Evolutionary conservation across 805 yeast genomes (phyloP).

Genomic region (Zygotorulaspora chibaensis): DNA sequence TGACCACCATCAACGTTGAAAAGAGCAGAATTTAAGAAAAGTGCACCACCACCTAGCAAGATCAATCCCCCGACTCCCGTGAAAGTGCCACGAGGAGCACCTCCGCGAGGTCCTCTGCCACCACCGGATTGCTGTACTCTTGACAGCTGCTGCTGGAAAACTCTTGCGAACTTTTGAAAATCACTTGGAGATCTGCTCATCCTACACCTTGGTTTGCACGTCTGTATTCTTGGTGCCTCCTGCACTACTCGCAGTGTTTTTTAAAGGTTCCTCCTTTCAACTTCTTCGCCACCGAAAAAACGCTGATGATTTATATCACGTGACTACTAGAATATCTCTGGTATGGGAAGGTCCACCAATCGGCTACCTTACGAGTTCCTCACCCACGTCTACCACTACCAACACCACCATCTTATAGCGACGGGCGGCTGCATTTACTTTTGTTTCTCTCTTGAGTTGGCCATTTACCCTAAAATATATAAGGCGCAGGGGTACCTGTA

Average conservation of each 20-base stretch:
- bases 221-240: background rate
- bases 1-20: conserved; percentile 98
- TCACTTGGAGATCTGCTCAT: conserved; percentile 37
- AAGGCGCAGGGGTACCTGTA: no score
- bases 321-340: no score
- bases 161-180: conserved; percentile 50
- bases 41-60: conserved; percentile 53
- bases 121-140: conserved; percentile 39
- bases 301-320: background rate
- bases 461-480: no score
- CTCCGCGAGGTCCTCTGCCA: conserved; percentile 25
- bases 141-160: conserved; percentile 45
- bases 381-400: no score
- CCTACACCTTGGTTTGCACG: background rate
- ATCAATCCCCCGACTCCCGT: conserved; percentile 62
- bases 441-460: no score
- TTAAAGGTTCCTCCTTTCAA: background rate
- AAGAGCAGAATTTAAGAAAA: conserved; percentile 51
- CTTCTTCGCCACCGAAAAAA: conserved; percentile 6
- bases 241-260: background rate
- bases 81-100: conserved; percentile 48
- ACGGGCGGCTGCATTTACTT: no score
- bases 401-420: no score
- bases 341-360: no score
- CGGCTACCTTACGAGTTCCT: no score